Evolutionary conservation across 176 grass and related monocot genomes (phyloP).

Genomic region (Aegilops umbellulata): DNA sequence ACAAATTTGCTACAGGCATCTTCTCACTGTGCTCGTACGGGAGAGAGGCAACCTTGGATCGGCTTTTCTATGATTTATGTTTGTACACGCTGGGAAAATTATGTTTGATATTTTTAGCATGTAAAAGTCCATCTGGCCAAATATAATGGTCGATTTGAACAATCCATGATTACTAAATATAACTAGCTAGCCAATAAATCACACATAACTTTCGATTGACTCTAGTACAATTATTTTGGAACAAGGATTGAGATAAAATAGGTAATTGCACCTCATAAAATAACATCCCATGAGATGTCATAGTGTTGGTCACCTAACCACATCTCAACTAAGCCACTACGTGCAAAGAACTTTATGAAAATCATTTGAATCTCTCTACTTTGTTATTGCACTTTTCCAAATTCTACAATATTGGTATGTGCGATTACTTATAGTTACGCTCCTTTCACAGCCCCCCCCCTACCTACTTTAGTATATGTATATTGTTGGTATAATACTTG

Average conservation of each 20-base stretch:
- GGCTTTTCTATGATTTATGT: neutral
- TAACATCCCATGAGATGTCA: neutral
- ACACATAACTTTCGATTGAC: neutral
- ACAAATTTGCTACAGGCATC: constrained; percentile 1
- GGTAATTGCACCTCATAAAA: neutral
- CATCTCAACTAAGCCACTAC: neutral
- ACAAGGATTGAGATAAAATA: neutral
- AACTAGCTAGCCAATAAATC: neutral
- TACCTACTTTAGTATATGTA: too few relatives aligned
- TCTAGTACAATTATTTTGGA: neutral
- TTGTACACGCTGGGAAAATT: too few relatives aligned
- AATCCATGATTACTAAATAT: neutral
- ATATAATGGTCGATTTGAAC: neutral
- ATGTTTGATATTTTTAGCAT: too few relatives aligned
- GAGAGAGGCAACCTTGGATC: neutral
- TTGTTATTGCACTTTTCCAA: neutral
- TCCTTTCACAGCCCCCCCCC: too few relatives aligned
- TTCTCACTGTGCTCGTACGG: neutral
- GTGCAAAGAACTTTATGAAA: neutral
- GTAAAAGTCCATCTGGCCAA: too few relatives aligned
- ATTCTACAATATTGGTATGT: too few relatives aligned
- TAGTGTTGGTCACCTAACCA: neutral
- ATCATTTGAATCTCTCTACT: neutral
- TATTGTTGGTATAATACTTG: too few relatives aligned
- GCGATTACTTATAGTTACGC: too few relatives aligned